Evolutionary conservation across 2,329 filamentous ascomycete genomes (phyloP), one percentile per base, ranked within the genome.

Genomic region (Apiospora arundinis): DNA sequence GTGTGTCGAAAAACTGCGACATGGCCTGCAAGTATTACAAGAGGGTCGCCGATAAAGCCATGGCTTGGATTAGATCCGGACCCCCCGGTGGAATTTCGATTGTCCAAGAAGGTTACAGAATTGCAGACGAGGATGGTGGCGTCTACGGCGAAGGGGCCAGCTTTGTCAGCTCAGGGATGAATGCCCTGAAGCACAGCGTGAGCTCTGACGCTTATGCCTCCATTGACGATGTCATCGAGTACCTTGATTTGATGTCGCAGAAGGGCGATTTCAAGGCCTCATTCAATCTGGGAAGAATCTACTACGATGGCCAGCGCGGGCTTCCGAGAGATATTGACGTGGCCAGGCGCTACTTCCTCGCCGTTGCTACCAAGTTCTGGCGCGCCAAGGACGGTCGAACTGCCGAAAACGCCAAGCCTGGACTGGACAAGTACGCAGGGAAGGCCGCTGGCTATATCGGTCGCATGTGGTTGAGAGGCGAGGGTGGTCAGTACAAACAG

Each of bases 131-230:
- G 67, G 86, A 92, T 42, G 97, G 96, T 9, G 96, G 96, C 60
- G 92, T 97, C 8, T 99, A 98, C 80, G 97, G 96, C 66, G 94
- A 97, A 82, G 97, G 96, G 4, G 96, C 96, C 16, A 98, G 95
- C 79, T 93, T 92, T 49, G 92, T 92, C 32, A 98, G 95, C 79
- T 92, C 96, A 0, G 96, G 96, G 5, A 87, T 89, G 71, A 95
- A 97, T 79, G 94, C 95, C 4, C 89, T 92, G 77, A 91, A 91
- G 74, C 90, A 91, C 25, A 90, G 91, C 70, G 88, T 91, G 1
- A 92, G 92, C 74, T 93, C 94, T 2, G 93, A 96, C 78, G 90
- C 92, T 0, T 92, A 97, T 77, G 94, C 95, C 0, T 93, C 94
- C 21, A 90, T 98, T 72, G 95, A 97, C 76, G 95, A 99, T 81